These are phyloP conservation scores for Trametes elegans DNA, from an alignment of 768 basidiomycete genomes.

Conservation along the genomic window DNA sequence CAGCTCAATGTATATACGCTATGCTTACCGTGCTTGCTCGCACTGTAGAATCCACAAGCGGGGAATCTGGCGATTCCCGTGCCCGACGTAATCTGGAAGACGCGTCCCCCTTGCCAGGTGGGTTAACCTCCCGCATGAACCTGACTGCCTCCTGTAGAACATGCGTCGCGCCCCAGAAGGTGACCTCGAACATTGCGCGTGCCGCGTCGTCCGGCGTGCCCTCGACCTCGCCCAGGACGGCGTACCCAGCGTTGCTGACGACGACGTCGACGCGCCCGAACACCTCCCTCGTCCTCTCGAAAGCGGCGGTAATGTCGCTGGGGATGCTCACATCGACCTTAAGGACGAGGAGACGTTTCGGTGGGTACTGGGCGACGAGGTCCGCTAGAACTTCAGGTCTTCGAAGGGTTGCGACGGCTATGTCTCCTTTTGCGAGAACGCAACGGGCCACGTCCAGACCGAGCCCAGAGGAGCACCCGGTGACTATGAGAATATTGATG, in stretches of 20 bases:
- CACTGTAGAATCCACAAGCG: constrained; percentile 25
- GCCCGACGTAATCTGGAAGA: constrained; percentile 39
- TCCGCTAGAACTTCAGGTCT: constrained; percentile 35
- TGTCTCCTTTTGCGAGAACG: constrained; percentile 38
- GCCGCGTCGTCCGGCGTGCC: constrained; percentile 32
- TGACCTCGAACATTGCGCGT: constrained; percentile 37
- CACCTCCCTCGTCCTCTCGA: constrained; percentile 31
- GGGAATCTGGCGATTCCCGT: constrained; percentile 26
- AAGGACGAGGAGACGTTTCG: constrained; percentile 36
- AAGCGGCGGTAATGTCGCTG: constrained; percentile 34
- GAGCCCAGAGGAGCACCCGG: constrained; percentile 40
- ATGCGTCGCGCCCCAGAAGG: constrained; percentile 25
- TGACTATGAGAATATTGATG: constrained; percentile 30
- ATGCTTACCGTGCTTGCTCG: constrained; percentile 19
- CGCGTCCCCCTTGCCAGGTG: constrained; percentile 28
- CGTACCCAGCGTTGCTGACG: constrained; percentile 41
- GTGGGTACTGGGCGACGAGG: constrained; percentile 28
- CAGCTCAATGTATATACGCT: neutral
- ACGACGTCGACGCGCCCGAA: constrained; percentile 47
- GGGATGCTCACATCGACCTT: constrained; percentile 38
- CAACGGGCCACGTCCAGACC: constrained; percentile 36
- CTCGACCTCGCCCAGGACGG: constrained; percentile 37
- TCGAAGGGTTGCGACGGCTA: constrained; percentile 42
- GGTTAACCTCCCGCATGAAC: constrained; percentile 31
- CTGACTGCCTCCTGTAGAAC: constrained; percentile 24